phyloP scores from a whole-genome alignment of 148 eudicot species.

The Polygonum aviculare region DNA sequence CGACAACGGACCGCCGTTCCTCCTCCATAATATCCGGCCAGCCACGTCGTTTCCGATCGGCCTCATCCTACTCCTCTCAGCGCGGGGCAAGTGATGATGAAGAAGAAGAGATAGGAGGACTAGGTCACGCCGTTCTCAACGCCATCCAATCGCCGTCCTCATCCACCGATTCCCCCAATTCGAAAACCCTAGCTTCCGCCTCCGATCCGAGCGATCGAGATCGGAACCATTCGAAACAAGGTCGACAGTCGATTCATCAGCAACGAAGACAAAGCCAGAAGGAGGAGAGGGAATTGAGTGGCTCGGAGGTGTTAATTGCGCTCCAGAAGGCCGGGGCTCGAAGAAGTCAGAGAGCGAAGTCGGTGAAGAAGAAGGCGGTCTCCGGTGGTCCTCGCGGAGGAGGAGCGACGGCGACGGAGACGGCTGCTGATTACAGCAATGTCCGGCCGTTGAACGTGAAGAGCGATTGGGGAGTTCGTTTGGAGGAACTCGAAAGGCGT shows the following conservation, averaged over 20 bases:
- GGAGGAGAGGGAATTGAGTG: conserved; percentile 24
- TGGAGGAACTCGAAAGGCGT: conserved; percentile 42
- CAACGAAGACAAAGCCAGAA: background rate
- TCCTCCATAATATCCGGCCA: background rate
- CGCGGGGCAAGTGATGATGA: background rate
- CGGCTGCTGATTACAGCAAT: conserved; percentile 14
- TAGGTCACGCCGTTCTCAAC: conserved; percentile 21
- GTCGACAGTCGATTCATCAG: background rate
- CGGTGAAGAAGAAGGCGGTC: conserved; percentile 12
- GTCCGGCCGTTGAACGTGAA: conserved; percentile 32
- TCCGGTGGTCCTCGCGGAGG: background rate
- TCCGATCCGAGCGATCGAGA: background rate
- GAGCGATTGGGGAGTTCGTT: conserved; percentile 40
- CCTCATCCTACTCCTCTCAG: background rate
- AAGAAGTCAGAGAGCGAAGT: conserved; percentile 20
- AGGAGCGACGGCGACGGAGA: background rate
- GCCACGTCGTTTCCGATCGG: background rate
- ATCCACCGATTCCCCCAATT: background rate
- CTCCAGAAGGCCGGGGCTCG: conserved; percentile 33
- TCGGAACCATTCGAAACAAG: background rate
- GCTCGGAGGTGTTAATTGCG: conserved; percentile 43
- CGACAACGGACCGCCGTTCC: background rate
- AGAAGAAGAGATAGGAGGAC: conserved; percentile 12
- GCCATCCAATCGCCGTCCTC: conserved; percentile 16
- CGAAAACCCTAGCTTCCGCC: conserved; percentile 2